Conservation (phyloP, 2,329 filamentous ascomycete species). For the Apiospora phragmitis region DNA sequence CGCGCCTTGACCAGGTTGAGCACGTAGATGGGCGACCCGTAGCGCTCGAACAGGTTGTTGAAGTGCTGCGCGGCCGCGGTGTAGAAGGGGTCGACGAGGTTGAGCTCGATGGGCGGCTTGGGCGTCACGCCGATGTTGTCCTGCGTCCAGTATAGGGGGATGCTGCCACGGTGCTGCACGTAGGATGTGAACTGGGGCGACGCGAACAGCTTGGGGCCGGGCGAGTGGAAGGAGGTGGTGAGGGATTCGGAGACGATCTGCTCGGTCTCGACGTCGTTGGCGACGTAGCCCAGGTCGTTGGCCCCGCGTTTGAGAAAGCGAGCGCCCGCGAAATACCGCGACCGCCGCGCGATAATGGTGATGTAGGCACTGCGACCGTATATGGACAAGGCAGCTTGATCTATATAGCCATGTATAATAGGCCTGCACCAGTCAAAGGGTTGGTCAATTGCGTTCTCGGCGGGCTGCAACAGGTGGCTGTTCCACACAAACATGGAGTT, state of each 20-base stretch:
- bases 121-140: constrained; percentile 93
- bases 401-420: constrained; percentile 93
- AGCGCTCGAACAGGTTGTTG: constrained; percentile 89
- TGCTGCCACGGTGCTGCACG: constrained; percentile 94
- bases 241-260: constrained; percentile 95
- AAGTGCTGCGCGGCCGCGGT: constrained; percentile 92
- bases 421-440: constrained; percentile 95
- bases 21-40: constrained; percentile 88
- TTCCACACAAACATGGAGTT: constrained; percentile 99
- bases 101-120: constrained; percentile 93
- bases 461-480: constrained; percentile 80
- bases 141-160: constrained; percentile 96
- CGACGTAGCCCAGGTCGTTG: constrained; percentile 93
- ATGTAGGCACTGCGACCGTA: constrained; percentile 90
- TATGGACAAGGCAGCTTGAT: constrained; percentile 81
- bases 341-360: constrained; percentile 89
- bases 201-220: constrained; percentile 80
- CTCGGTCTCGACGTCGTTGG: constrained; percentile 98
- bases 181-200: constrained; percentile 95
- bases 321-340: constrained; percentile 90
- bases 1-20: constrained; percentile 88
- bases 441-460: constrained; percentile 67
- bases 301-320: constrained; percentile 92
- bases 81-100: constrained; percentile 95
- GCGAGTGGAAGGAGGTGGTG: constrained; percentile 93